Conservation (phyloP, 345 rosid species). For the Anastatica hierochuntica region DNA sequence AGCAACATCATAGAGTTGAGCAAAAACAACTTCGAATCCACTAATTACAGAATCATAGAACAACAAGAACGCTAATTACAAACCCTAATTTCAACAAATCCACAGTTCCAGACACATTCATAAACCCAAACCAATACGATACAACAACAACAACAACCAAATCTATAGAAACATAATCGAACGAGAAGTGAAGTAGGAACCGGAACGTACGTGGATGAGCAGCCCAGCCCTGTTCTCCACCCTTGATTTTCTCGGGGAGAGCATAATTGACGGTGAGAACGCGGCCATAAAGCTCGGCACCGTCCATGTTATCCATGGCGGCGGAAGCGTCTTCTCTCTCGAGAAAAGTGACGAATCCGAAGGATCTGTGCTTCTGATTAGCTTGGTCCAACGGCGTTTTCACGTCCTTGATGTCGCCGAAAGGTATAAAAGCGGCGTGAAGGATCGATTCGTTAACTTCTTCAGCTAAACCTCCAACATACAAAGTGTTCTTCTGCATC, state of each 20-base stretch:
- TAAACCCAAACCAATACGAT: too few relatives aligned
- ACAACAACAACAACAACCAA: too few relatives aligned
- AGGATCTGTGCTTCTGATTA: slow-evolving; percentile 96
- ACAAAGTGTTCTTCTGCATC: slow-evolving; percentile 94
- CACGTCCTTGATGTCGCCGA: slow-evolving; percentile 96
- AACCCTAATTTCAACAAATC: too few relatives aligned
- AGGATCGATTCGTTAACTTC: slow-evolving; percentile 92
- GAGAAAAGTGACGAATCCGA: slow-evolving; percentile 93
- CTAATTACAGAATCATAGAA: too few relatives aligned
- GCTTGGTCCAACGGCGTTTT: slow-evolving; percentile 95
- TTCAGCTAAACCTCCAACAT: slow-evolving; percentile 93
- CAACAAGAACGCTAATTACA: too few relatives aligned
- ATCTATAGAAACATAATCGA: too few relatives aligned
- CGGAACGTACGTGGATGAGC: slow-evolving; percentile 98
- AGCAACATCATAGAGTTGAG: too few relatives aligned
- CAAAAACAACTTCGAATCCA: too few relatives aligned
- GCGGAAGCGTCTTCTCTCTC: slow-evolving; percentile 78
- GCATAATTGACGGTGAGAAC: slow-evolving; percentile 97
- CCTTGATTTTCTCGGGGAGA: slow-evolving; percentile 90
- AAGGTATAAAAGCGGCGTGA: slow-evolving; percentile 89
- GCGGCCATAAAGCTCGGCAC: slow-evolving; percentile 94
- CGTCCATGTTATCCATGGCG: slow-evolving; percentile 99
- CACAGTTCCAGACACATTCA: too few relatives aligned
- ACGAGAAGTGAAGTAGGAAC: too few relatives aligned
- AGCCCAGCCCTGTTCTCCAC: slow-evolving; percentile 99